Conservation (phyloP, 1,139 yeast species). For the Zhuliangozyma parablackwelliae region DNA sequence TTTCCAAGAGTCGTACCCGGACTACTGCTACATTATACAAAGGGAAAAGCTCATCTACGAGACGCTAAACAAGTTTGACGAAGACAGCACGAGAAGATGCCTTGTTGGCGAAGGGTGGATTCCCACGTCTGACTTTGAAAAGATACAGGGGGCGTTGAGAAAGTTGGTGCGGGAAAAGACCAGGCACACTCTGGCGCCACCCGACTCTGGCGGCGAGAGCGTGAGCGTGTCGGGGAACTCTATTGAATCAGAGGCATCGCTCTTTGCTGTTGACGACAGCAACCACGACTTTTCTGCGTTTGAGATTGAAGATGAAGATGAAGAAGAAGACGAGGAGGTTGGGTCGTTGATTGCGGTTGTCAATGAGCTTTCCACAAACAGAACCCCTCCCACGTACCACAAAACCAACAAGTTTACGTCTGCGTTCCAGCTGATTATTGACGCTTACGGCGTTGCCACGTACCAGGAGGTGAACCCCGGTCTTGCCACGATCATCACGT, state of each 20-base stretch:
- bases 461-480: slow-evolving; percentile 97
- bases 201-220: slow-evolving; percentile 1
- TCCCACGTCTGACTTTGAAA: slow-evolving; percentile 39
- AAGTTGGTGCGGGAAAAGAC: slow-evolving; percentile 24
- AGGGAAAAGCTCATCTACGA: slow-evolving; percentile 75
- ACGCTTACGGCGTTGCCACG: slow-evolving; percentile 91
- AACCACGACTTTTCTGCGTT: slow-evolving; percentile 9
- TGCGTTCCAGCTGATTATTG: slow-evolving; percentile 90
- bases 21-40: slow-evolving; percentile 41
- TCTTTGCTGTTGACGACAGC: slow-evolving; percentile 50
- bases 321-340: slow-evolving; percentile 22
- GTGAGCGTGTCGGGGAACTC: slow-evolving; percentile 6
- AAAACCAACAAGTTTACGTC: slow-evolving; percentile 86
- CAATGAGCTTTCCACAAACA: slow-evolving; percentile 73
- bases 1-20: slow-evolving; percentile 53
- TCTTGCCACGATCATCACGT: slow-evolving; percentile 87
- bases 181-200: slow-evolving; percentile 6
- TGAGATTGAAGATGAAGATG: slow-evolving; percentile 10
- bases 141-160: slow-evolving; percentile 22
- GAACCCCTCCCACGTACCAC: slow-evolving; percentile 91
- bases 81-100: slow-evolving; percentile 80
- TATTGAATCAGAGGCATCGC: slow-evolving; percentile 21
- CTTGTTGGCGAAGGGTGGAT: slow-evolving; percentile 98
- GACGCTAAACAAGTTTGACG: slow-evolving; percentile 75
- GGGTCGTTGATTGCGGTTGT: slow-evolving; percentile 51